phyloP scores from a whole-genome alignment of 2,329 filamentous ascomycete species.

The Fusarium sp. region DNA sequence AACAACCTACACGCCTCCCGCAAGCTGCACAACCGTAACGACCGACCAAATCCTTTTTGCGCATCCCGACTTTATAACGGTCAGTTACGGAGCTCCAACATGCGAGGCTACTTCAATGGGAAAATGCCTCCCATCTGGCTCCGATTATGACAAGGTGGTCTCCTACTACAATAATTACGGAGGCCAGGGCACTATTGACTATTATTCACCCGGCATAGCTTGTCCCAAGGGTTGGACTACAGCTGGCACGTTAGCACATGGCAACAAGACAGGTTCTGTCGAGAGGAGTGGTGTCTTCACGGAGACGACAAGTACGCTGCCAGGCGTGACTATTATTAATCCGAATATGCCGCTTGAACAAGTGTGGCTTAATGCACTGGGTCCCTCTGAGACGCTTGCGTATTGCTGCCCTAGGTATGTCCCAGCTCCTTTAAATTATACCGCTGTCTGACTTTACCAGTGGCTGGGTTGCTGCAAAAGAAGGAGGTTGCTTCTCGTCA shows the following conservation, averaged over 20 bases:
- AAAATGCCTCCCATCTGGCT: neutral
- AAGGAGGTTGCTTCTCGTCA: no score
- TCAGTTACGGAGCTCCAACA: neutral
- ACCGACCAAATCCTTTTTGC: neutral
- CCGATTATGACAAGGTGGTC: neutral
- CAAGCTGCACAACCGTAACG: slow-evolving; percentile 32
- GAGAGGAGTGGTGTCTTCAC: slow-evolving; percentile 24
- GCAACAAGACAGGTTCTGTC: neutral
- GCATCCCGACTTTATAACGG: neutral
- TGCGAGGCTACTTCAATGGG: neutral
- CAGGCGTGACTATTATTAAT: no score
- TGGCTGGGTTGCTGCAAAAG: no score
- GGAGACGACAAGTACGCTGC: neutral
- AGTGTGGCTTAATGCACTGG: slow-evolving; percentile 1
- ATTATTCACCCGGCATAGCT: slow-evolving; percentile 39
- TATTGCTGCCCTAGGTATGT: slow-evolving; percentile 40
- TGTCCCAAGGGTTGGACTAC: slow-evolving; percentile 44
- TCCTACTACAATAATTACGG: neutral
- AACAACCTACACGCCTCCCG: slow-evolving; percentile 41
- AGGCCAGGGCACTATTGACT: slow-evolving; percentile 7
- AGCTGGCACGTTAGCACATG: slow-evolving; percentile 26
- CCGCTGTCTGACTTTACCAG: no score
- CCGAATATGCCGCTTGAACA: neutral
- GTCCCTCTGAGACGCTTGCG: slow-evolving; percentile 29
- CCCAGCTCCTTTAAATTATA: no score